Evolutionary conservation across 2,329 filamentous ascomycete genomes (phyloP), one percentile per base, ranked within the genome.

Genomic region (Monascus ruber): DNA sequence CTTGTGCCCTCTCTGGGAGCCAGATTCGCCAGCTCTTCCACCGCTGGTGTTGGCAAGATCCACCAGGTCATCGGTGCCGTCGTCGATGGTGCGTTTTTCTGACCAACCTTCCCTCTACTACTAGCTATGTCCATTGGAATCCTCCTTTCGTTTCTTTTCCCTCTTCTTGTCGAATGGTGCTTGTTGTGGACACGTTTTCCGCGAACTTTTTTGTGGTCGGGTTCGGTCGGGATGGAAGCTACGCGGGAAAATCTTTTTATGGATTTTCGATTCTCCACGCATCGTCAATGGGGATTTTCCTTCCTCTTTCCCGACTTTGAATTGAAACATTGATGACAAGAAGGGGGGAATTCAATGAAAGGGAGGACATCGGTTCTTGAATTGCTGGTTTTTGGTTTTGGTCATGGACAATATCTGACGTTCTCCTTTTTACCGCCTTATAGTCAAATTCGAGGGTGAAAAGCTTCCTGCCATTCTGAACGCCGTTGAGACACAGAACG

Each of bases 401-500:
- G 17, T 17, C 17, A 45, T 45, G 47, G 38, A 35, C 42, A 26
- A 39, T 47, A 36, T 58, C 58, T 61, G 53, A 60, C 56, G 41
- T 40, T 40, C 47, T 29, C 28, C 10, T 29, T 10, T 29, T 17
- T 6, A 6, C 47, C 42, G 31, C 43, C 51, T 50, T 60, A 56
- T 66, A 94, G 89, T 95, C 70, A 96, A 96, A 77, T 96, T 96
- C 76, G 86, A 94, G 64, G 77, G 74, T 56, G 84, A 89, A 52
- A 85, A 89, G 73, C 85, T 98, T 53, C 91, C 91, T 59, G 71
- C 88, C 56, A 98, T 98, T 80, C 82, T 96, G 66, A 96, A 98
- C 74, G 91, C 91, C 65, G 77, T 98, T 62, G 80, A 83, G 71
- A 94, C 86, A 59, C 71, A 79, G 55, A 96, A 96, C 75, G 82